Evolutionary conservation across 2,329 filamentous ascomycete species (phyloP), one percentile per base, ranked within the genome.

Genomic region (Stagonosporopsis vannaccii): DNA sequence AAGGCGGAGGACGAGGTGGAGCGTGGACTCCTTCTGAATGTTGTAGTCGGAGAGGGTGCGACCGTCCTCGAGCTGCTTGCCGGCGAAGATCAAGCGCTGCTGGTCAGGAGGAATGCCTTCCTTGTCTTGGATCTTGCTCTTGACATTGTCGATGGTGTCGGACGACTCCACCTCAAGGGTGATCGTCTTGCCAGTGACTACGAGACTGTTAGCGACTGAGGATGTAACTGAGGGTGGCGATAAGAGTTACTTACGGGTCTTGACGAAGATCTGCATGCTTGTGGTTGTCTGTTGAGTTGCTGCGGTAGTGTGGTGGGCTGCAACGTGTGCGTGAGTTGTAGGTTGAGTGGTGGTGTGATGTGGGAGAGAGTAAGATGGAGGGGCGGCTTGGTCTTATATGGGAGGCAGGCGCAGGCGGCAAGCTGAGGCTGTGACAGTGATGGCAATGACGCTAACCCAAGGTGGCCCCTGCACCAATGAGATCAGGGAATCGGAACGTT

Each of bases 71-170:
- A 97, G 89, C 78, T 97, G 93, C 85, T 97, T 97, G 63, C 93
- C 94, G 40, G 94, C 94, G 70, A 97, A 98, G 78, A 97, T 97
- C 71, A 98, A 79, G 69, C 94, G 94, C 83, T 98, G 94, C 80
- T 98, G 94, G 76, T 97, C 94, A 6, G 94, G 94, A 40, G 94
- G 94, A 56, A 97, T 97, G 42, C 93, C 93, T 79, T 97, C 93
- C 87, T 97, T 97, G 75, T 97, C 93, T 79, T 97, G 93, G 41
- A 97, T 97, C 86, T 97, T 97, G 60, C 85, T 87, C 88, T 97
- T 97, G 44, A 97, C 93, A 64, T 97, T 97, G 84, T 96, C 92
- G 81, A 96, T 96, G 47, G 92, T 96, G 72, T 96, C 92, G 1
- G 87, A 91, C 22, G 83, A 86, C 78, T 88, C 85, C 17, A 88